Evolutionary conservation across 176 grass and related monocot species (phyloP).

Genomic region (Carex scoparia): DNA sequence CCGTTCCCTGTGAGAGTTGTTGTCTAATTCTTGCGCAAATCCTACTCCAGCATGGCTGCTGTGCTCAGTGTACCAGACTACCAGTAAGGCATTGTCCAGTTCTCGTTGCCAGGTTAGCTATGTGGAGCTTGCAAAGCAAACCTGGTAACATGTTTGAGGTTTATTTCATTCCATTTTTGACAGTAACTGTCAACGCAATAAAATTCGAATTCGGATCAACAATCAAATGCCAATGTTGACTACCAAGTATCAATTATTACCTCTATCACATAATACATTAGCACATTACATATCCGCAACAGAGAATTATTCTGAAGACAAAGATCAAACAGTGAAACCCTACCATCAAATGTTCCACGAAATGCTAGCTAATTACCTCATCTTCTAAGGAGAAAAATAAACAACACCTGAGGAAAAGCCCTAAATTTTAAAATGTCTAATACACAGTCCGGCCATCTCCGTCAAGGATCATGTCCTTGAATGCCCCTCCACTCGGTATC

Average conservation of each 20-base stretch:
- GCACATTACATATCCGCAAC: not conserved
- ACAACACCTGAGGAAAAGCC: not conserved
- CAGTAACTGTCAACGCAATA: too few species aligned
- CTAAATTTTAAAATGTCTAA: constrained; percentile 23
- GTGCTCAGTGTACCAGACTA: too few species aligned
- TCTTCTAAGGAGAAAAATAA: not conserved
- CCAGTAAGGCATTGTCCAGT: too few species aligned
- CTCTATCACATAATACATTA: constrained; percentile 7
- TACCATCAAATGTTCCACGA: not conserved
- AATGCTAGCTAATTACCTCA: constrained; percentile 14
- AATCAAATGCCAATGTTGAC: not conserved
- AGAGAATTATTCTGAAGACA: not conserved
- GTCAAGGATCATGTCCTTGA: constrained; percentile 92
- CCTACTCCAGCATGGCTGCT: too few species aligned
- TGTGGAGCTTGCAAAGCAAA: too few species aligned
- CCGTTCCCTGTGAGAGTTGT: too few species aligned
- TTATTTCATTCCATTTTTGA: too few species aligned
- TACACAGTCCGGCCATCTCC: constrained; percentile 82
- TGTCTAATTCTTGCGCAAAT: too few species aligned
- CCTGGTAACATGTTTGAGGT: too few species aligned
- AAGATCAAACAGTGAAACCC: not conserved
- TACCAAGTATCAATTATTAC: not conserved
- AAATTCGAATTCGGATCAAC: not conserved
- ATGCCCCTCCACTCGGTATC: constrained; percentile 90
- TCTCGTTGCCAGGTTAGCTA: too few species aligned